phyloP scores from a whole-genome alignment of 371 early-diverging fungal species.

The Mucor lusitanicus region DNA sequence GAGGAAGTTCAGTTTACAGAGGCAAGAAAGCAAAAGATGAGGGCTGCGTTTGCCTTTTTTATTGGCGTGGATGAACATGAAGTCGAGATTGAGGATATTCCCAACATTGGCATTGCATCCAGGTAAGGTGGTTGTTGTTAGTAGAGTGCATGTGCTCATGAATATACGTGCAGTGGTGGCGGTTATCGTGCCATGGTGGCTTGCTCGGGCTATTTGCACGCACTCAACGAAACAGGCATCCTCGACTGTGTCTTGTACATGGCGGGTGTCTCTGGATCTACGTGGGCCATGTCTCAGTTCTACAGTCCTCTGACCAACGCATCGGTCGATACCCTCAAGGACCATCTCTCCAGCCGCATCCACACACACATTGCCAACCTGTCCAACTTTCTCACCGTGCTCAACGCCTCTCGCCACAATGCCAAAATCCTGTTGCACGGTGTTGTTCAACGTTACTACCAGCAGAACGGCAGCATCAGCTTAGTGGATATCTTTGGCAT shows the following conservation, averaged over 20 bases:
- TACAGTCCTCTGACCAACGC: slow-evolving; percentile 30
- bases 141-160: neutral
- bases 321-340: slow-evolving; percentile 25
- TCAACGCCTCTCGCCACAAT: slow-evolving; percentile 39
- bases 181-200: slow-evolving; percentile 76
- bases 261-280: slow-evolving; percentile 63
- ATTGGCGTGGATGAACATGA: slow-evolving; percentile 62
- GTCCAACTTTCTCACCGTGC: slow-evolving; percentile 35
- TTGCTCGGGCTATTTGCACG: slow-evolving; percentile 60
- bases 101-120: slow-evolving; percentile 65
- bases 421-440: slow-evolving; percentile 54
- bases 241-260: slow-evolving; percentile 63
- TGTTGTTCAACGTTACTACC: slow-evolving; percentile 52
- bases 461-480: slow-evolving; percentile 50
- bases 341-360: slow-evolving; percentile 39
- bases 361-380: slow-evolving; percentile 49
- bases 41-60: slow-evolving; percentile 65
- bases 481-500: slow-evolving; percentile 74
- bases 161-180: slow-evolving; percentile 54
- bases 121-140: slow-evolving; percentile 37
- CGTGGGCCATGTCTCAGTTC: slow-evolving; percentile 55
- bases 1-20: slow-evolving; percentile 54
- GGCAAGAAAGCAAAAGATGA: slow-evolving; percentile 49
- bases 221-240: slow-evolving; percentile 57
- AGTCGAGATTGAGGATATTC: slow-evolving; percentile 66